phyloP scores from a whole-genome alignment of 2,329 filamentous ascomycete species.

The Podosphaera fusca region DNA sequence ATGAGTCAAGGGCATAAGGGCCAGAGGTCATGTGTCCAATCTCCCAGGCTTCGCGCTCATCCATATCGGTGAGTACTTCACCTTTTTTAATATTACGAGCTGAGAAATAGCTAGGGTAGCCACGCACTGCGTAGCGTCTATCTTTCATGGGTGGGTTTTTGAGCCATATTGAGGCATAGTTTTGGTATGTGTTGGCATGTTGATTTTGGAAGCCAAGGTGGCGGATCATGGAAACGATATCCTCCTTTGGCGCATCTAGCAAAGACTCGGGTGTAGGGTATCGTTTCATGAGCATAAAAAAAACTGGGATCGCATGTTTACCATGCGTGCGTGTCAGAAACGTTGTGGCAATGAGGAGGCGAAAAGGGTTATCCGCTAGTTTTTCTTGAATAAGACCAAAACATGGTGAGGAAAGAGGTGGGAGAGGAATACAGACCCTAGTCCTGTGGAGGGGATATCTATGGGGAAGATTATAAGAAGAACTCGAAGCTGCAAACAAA shows the following conservation, averaged over 20 bases:
- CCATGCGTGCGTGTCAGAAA: slow-evolving; percentile 69
- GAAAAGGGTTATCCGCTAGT: slow-evolving; percentile 52
- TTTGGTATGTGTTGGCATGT: slow-evolving; percentile 43
- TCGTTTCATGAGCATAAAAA: slow-evolving; percentile 40
- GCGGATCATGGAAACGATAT: slow-evolving; percentile 38
- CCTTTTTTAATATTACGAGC: slow-evolving; percentile 24
- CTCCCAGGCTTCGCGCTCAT: slow-evolving; percentile 36
- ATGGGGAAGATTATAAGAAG: slow-evolving; percentile 3
- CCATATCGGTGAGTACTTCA: slow-evolving; percentile 25
- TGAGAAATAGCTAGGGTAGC: slow-evolving; percentile 28
- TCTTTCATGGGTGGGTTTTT: slow-evolving; percentile 34
- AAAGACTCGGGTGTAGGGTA: slow-evolving; percentile 47
- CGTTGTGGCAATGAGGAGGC: slow-evolving; percentile 57
- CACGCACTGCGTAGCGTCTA: slow-evolving; percentile 29
- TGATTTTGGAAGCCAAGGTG: slow-evolving; percentile 49
- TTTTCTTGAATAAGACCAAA: slow-evolving; percentile 77
- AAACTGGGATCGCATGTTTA: slow-evolving; percentile 48
- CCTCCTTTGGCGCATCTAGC: slow-evolving; percentile 28
- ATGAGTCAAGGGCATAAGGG: slow-evolving; percentile 67
- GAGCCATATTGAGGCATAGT: slow-evolving; percentile 47
- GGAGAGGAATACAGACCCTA: slow-evolving; percentile 38
- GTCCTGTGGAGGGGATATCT: slow-evolving; percentile 9
- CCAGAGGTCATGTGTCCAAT: slow-evolving; percentile 69
- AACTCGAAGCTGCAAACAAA: neutral
- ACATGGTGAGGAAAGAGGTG: slow-evolving; percentile 32